A percentile compares a stretch with the other conserved stretches of the same genome.
Evolutionary conservation across 208 protist genomes (phyloP).

Genomic region (Trichomonas gallinae): DNA sequence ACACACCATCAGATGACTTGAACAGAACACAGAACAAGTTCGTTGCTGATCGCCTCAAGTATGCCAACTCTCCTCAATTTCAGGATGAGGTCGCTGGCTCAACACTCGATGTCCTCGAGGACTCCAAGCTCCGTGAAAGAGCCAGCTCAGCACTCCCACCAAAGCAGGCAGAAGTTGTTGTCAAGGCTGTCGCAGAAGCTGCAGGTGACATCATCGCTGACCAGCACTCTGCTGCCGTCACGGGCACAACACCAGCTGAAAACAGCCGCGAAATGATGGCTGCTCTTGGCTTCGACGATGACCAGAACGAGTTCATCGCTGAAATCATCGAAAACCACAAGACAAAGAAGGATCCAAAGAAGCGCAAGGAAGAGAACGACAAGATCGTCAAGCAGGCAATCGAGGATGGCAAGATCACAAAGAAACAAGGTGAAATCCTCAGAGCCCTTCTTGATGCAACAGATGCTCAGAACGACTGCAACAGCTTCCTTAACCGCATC

Average conservation of each 20-base stretch:
- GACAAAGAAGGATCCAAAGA: not conserved
- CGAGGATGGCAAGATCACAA: not conserved
- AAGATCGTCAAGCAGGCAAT: not conserved
- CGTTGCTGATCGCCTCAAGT: not conserved
- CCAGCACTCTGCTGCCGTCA: not conserved
- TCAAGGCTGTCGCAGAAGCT: not conserved
- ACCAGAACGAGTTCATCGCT: not conserved
- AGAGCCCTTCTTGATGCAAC: not conserved
- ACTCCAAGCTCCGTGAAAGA: not conserved
- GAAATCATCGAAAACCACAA: not conserved
- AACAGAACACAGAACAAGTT: not conserved
- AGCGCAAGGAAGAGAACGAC: not conserved
- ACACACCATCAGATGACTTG: not conserved
- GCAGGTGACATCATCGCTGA: not conserved
- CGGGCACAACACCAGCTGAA: not conserved
- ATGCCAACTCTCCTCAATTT: not conserved
- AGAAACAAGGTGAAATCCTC: not conserved
- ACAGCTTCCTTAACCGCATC: not conserved
- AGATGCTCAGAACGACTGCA: not conserved
- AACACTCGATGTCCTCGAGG: not conserved
- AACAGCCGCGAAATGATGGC: not conserved
- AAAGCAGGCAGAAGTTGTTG: not conserved
- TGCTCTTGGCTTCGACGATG: not conserved
- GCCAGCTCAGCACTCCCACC: not conserved
- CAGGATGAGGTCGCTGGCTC: not conserved